phyloP scores from a whole-genome alignment of 345 rosid genomes.

The Gossypium mustelinum region DNA sequence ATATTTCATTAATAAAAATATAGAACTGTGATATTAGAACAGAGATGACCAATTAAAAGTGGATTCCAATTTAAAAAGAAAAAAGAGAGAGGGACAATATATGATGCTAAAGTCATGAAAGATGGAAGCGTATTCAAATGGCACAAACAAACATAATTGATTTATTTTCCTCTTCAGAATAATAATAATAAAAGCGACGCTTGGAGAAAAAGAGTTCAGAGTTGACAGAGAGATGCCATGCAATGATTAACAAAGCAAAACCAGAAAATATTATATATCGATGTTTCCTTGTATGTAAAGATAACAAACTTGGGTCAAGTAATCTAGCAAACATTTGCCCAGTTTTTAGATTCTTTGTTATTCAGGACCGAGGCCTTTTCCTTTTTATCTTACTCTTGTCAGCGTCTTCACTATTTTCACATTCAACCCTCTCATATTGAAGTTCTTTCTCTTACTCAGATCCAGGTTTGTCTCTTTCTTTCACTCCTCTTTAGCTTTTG shows the following conservation, averaged over 20 bases:
- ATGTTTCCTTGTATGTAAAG: not conserved
- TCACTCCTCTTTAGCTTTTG: conserved; percentile 4
- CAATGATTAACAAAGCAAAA: not conserved
- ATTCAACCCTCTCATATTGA: not conserved
- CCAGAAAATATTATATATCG: not conserved
- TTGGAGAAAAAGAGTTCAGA: not conserved
- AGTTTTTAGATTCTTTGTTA: too few relatives aligned
- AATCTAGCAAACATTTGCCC: too few relatives aligned
- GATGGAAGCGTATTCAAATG: not conserved
- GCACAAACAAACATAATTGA: conserved; percentile 12
- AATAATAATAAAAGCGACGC: not conserved
- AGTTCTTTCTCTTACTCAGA: conserved; percentile 27
- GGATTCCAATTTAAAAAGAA: not conserved
- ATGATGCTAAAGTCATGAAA: not conserved
- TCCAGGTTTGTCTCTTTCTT: conserved; percentile 50
- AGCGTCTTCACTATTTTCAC: not conserved
- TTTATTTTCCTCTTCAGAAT: not conserved
- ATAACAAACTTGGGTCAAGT: not conserved
- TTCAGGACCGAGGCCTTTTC: not conserved
- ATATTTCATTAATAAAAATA: too few relatives aligned
- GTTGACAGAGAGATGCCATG: not conserved
- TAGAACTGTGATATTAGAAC: too few relatives aligned
- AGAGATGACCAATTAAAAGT: not conserved
- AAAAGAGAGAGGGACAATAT: not conserved
- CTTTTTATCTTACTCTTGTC: not conserved